These are phyloP conservation scores for Lotus japonicus DNA, from an alignment of 306 rosid species.

Conservation along the genomic window DNA sequence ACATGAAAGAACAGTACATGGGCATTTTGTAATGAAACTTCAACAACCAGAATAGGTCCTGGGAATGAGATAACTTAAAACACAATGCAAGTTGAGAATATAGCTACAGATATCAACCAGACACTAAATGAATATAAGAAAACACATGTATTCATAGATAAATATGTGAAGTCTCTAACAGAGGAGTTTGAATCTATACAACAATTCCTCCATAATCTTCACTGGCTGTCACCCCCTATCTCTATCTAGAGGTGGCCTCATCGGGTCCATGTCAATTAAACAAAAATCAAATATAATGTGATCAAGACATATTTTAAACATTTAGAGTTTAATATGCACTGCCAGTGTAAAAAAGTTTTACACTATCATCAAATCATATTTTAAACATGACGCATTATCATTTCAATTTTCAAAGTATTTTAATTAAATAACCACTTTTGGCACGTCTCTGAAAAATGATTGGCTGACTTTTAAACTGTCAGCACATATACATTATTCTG, in stretches of 20 bases:
- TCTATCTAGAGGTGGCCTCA: not conserved
- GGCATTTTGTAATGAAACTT: not conserved
- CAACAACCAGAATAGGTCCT: not conserved
- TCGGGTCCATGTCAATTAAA: not conserved
- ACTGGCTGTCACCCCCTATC: not conserved
- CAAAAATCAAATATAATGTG: constrained; percentile 3
- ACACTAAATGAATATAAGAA: not conserved
- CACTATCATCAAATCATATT: no score
- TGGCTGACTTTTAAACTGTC: no score
- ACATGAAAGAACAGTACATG: not conserved
- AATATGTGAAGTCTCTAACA: not conserved
- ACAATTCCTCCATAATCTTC: not conserved
- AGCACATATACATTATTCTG: no score
- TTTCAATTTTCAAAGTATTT: no score
- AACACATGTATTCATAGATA: not conserved
- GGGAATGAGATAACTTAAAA: not conserved
- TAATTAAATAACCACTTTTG: no score
- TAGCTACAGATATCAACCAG: not conserved
- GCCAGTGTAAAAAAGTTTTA: no score
- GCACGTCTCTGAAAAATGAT: no score
- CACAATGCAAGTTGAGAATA: constrained; percentile 1
- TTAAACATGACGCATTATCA: no score
- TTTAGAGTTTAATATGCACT: no score
- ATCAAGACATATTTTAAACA: not conserved
- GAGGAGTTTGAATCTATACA: not conserved